Conservation (phyloP, 2,329 filamentous ascomycete species). For the Fusarium avenaceum region DNA sequence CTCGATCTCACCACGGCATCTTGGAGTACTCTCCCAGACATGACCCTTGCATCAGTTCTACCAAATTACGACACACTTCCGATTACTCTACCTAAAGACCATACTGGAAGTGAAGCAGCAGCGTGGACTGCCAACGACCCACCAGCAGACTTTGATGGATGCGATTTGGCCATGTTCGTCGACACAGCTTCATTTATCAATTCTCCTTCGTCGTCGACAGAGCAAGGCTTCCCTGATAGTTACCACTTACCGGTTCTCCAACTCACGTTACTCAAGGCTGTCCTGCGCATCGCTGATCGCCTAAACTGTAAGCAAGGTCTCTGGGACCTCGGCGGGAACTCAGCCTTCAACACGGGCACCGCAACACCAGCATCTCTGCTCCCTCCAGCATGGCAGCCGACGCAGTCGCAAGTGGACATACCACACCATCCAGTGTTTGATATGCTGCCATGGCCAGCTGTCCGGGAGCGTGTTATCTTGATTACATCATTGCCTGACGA, state of each 20-base stretch:
- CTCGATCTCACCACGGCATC: conserved; percentile 43
- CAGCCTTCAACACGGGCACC: conserved; percentile 59
- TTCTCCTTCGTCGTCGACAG: conserved; percentile 37
- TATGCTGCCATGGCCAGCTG: conserved; percentile 69
- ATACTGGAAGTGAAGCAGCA: conserved; percentile 9
- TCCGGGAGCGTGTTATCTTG: conserved; percentile 66
- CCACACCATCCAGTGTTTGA: conserved; percentile 71
- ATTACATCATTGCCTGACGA: conserved; percentile 64
- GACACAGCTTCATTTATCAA: conserved; percentile 41
- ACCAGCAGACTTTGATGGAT: not conserved
- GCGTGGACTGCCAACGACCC: conserved; percentile 6
- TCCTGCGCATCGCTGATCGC: conserved; percentile 62
- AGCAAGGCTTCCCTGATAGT: conserved; percentile 59
- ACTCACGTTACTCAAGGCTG: conserved; percentile 62
- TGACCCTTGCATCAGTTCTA: conserved; percentile 37
- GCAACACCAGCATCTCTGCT: conserved; percentile 55
- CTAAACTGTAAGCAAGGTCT: conserved; percentile 58
- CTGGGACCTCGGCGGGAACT: conserved; percentile 62
- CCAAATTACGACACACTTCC: conserved; percentile 21
- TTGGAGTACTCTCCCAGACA: conserved; percentile 44
- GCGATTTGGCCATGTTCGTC: conserved; percentile 38
- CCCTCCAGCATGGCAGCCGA: conserved; percentile 65
- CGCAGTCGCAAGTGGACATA: conserved; percentile 61
- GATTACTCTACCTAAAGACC: conserved; percentile 23
- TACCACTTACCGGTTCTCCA: conserved; percentile 63